Conservation (phyloP, 495 filamentous ascomycete genomes). For the Penicillium chermesinum region DNA sequence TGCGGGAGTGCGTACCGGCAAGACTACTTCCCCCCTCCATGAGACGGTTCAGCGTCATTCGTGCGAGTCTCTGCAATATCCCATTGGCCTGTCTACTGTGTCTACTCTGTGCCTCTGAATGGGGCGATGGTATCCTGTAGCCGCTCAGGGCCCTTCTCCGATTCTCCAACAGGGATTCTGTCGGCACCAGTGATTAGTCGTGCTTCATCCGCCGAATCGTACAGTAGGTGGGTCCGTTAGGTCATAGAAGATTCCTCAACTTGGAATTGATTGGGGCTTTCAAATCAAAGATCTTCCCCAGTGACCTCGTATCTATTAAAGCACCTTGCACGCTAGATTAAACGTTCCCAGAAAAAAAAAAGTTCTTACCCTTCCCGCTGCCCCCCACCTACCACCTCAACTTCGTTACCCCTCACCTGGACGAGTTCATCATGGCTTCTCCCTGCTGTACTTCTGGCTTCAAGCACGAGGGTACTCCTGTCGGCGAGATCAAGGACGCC, state of each 20-base stretch:
- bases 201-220: background rate
- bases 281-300: background rate
- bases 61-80: too few relatives aligned
- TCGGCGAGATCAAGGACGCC: constrained; percentile 39
- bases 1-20: too few relatives aligned
- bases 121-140: too few relatives aligned
- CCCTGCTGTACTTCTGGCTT: constrained; percentile 54
- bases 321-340: too few relatives aligned
- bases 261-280: background rate
- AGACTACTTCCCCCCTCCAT: too few relatives aligned
- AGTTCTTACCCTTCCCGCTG: background rate
- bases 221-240: background rate
- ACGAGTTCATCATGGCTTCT: constrained; percentile 44
- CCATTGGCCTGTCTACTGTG: too few relatives aligned
- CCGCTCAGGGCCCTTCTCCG: too few relatives aligned
- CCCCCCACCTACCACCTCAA: background rate
- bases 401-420: background rate
- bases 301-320: too few relatives aligned
- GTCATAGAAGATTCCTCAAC: background rate
- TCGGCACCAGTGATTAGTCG: background rate
- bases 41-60: too few relatives aligned
- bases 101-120: too few relatives aligned
- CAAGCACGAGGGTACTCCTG: constrained; percentile 42
- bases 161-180: background rate
- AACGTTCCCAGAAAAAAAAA: background rate